Evolutionary conservation across 805 yeast genomes (phyloP).

Genomic region (Wickerhamiella siamensis): DNA sequence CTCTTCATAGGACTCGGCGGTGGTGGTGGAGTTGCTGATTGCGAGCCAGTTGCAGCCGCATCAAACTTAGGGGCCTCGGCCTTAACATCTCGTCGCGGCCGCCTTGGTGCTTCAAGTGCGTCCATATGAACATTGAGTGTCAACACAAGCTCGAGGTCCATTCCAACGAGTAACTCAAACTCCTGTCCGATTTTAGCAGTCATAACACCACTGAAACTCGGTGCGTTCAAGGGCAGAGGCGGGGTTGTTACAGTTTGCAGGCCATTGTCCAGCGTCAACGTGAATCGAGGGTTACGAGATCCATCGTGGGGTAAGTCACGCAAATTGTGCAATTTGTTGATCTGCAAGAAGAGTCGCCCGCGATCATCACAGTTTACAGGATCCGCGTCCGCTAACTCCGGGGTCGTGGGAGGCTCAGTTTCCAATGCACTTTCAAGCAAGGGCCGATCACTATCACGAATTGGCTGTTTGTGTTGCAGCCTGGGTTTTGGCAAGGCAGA

Average conservation of each 20-base stretch:
- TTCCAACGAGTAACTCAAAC: constrained; percentile 58
- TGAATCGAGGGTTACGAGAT: constrained; percentile 17
- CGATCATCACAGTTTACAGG: constrained; percentile 18
- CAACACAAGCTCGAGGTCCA: constrained; percentile 46
- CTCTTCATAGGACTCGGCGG: constrained; percentile 9
- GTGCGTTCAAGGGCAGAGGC: constrained; percentile 12
- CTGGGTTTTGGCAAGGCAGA: not conserved
- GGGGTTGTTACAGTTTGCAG: constrained; percentile 19
- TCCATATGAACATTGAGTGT: constrained; percentile 46
- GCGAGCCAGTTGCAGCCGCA: too few relatives aligned
- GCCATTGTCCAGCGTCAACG: constrained; percentile 19
- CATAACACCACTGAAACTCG: constrained; percentile 10
- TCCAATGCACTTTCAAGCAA: not conserved
- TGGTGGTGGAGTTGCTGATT: constrained; percentile 8
- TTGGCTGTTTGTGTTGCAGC: not conserved
- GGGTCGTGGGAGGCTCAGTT: not conserved
- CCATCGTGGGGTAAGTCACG: constrained; percentile 17
- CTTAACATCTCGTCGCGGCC: constrained; percentile 1
- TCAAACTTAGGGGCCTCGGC: not conserved
- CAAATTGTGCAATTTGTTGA: constrained; percentile 15
- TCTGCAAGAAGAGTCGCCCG: constrained; percentile 19
- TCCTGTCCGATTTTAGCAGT: constrained; percentile 36
- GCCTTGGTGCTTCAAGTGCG: constrained; percentile 29
- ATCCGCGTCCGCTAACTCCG: constrained; percentile 9
- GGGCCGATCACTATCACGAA: not conserved